Base-by-base conservation (phyloP, 768 basidiomycete species). In the Rubroboletus pulcherrimus region DNA sequence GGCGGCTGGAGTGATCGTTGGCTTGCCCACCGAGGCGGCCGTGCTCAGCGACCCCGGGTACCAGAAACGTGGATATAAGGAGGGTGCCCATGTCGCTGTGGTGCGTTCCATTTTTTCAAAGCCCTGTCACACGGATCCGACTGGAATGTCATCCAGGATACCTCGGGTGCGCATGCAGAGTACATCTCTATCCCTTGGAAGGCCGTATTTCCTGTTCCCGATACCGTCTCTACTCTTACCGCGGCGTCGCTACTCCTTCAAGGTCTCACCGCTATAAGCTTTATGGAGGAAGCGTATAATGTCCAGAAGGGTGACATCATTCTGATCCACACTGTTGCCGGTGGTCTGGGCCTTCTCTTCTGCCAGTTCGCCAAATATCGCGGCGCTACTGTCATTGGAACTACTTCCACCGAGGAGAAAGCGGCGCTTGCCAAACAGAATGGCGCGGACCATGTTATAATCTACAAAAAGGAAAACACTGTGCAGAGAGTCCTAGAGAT, bases 331-430 rank as follows among this genome's bases (percentile, higher is more conserved):
- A 95, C 96, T 33, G 81, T 96, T 34, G 94, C 96, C 0, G 96
- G 96, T 33, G 94, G 95, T 11, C 78, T 97, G 10, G 96, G 85
- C 3, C 75, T 87, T 29, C 66, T 87, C 31, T 78, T 86, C 52
- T 76, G 81, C 9, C 87, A 96, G 73, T 67, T 90, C 33, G 83
- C 84, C 38, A 86, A 83, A 66, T 74, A 77, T 42, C 76, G 83
- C 19, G 96, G 96, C 6, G 95, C 90, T 1, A 87, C 83, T 9
- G 91, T 98, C 26, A 96, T 99, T 63, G 96, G 93, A 1, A 98
- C 95, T 14, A 91, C 91, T 2, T 96, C 93, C 2, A 90, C 88
- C 0, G 68, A 75, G 21, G 89, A 85, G 64, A 99, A 99, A 71
- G 91, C 90, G 2, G 82, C 80, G 48, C 68, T 94, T 35, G 96